phyloP scores from a whole-genome alignment of 257 asterid genomes.

The Verbascum thapsus region DNA sequence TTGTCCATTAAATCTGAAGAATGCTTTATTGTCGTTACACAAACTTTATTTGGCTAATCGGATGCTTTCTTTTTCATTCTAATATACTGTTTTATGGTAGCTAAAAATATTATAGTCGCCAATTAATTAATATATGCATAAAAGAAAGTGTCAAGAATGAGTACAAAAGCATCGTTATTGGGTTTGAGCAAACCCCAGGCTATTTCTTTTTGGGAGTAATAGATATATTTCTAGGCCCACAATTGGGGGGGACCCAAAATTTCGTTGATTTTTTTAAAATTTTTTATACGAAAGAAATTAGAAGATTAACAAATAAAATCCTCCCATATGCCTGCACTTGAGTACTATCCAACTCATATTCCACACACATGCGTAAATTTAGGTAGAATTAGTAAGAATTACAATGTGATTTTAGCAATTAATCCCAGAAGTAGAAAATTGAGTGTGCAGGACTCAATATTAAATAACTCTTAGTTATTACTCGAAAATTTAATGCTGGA shows the following conservation, averaged over 20 bases:
- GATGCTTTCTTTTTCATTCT: background rate
- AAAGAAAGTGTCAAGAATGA: background rate
- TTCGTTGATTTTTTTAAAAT: constrained; percentile 12
- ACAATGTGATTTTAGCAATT: background rate
- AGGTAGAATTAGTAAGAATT: constrained; percentile 9
- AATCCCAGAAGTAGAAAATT: background rate
- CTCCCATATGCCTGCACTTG: constrained; percentile 19
- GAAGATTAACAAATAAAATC: constrained; percentile 6
- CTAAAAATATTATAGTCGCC: background rate
- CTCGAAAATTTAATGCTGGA: too few relatives aligned
- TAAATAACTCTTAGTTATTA: too few relatives aligned
- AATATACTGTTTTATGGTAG: background rate
- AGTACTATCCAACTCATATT: constrained; percentile 32
- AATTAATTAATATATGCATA: background rate
- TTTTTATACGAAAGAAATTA: background rate
- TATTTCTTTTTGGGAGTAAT: too few relatives aligned
- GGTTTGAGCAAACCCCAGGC: too few relatives aligned
- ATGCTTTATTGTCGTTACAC: background rate
- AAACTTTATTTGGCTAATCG: background rate
- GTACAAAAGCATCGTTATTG: too few relatives aligned
- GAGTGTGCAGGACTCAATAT: too few relatives aligned
- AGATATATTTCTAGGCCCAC: constrained; percentile 11
- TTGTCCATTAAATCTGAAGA: constrained; percentile 8
- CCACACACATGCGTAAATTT: constrained; percentile 20
- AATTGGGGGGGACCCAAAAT: constrained; percentile 3